Conservation (phyloP, 352 stramenopile species). For the Phytopythium ostracodes region DNA sequence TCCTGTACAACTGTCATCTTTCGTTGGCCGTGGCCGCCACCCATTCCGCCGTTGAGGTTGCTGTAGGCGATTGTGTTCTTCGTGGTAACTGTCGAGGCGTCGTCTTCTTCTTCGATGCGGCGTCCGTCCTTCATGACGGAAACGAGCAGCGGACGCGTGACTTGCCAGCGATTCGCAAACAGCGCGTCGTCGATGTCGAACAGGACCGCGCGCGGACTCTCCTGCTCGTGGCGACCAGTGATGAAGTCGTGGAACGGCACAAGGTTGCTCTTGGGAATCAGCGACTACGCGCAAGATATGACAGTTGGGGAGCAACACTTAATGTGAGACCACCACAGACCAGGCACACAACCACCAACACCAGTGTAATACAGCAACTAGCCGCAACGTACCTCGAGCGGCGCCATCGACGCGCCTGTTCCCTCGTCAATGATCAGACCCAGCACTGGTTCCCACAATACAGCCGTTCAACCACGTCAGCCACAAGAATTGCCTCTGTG, state of each 20-base stretch:
- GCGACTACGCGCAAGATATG: conserved; percentile 12
- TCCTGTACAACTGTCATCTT: conserved; percentile 23
- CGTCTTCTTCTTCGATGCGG: conserved; percentile 32
- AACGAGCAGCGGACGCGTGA: conserved; percentile 41
- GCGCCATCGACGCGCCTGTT: conserved; percentile 15
- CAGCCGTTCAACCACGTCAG: background rate
- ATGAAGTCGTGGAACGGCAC: conserved; percentile 63
- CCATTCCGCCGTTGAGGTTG: conserved; percentile 11
- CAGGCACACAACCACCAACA: background rate
- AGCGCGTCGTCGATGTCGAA: conserved; percentile 49
- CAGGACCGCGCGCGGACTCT: conserved; percentile 27
- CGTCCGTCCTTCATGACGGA: conserved; percentile 44
- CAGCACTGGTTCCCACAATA: conserved; percentile 21
- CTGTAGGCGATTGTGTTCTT: background rate
- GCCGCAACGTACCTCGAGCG: conserved; percentile 8
- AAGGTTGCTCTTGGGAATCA: conserved; percentile 41
- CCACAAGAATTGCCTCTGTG: too few species aligned
- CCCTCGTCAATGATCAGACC: conserved; percentile 51
- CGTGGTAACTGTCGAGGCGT: conserved; percentile 8
- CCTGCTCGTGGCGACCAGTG: conserved; percentile 15
- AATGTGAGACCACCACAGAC: background rate
- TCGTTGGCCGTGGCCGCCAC: conserved; percentile 10
- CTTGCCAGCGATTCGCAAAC: conserved; percentile 40
- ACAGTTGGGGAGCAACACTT: background rate
- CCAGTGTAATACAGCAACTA: background rate